A percentile compares a stretch with the other conserved stretches of the same genome.
Conservation (phyloP, 257 asterid genomes). For the Catharanthus roseus region DNA sequence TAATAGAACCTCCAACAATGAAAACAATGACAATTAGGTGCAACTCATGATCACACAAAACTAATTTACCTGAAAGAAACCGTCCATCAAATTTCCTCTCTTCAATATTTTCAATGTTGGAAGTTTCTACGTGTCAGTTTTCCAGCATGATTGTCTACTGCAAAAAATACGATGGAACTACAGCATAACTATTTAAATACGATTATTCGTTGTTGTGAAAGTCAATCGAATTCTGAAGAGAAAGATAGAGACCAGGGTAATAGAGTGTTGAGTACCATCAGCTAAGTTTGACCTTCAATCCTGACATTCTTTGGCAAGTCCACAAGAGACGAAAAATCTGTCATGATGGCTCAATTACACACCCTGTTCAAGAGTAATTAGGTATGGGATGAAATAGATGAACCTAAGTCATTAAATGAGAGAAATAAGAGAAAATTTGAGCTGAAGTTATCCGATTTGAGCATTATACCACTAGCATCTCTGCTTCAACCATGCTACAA, state of each 20-base stretch:
- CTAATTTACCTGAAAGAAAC: background rate
- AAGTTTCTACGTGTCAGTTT: background rate
- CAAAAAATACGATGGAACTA: too few relatives aligned
- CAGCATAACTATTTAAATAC: background rate
- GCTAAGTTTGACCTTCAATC: constrained; percentile 4
- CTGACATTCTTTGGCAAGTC: background rate
- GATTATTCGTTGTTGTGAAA: background rate
- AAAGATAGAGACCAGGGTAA: background rate
- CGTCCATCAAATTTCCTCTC: background rate
- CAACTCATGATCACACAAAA: too few relatives aligned
- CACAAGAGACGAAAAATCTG: background rate
- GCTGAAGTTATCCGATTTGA: background rate
- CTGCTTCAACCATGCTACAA: background rate
- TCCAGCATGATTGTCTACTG: background rate
- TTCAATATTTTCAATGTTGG: background rate
- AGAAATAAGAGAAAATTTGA: background rate
- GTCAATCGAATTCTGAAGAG: background rate
- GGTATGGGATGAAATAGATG: background rate
- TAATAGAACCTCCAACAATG: background rate
- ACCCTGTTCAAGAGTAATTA: background rate
- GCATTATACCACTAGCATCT: background rate
- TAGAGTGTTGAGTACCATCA: background rate
- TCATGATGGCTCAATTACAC: background rate
- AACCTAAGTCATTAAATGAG: background rate
- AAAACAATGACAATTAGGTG: too few relatives aligned